Evolutionary conservation across 2,329 filamentous ascomycete genomes (phyloP), one percentile per base, ranked within the genome.

Genomic region (Graphiopsis chlorocephala): DNA sequence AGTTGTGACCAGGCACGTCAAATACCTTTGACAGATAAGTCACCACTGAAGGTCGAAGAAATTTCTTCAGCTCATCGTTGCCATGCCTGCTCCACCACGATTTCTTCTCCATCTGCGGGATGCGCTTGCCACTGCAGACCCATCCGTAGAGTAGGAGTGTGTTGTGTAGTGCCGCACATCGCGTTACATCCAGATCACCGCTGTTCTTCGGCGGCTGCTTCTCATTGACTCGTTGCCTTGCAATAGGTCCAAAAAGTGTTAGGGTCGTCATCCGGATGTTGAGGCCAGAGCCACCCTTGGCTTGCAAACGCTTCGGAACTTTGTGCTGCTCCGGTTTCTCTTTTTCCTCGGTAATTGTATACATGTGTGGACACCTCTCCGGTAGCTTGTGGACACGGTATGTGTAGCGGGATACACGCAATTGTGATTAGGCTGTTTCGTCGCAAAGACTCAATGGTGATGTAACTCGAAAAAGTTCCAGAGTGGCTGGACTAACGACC

Each of bases 131-230:
- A 45, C 72, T 72, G 58, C 69, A 72, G 23, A 75, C 68, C 74
- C 74, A 75, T 61, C 72, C 73, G 64, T 75, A 75, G n/a, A 75
- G 68, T n/a, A 72, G 65, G 23, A 75, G 66, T 12, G 72, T 73
- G 65, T 75, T 75, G 66, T 75, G 74, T 38, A 75, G 64, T 4
- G 73, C 72, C 20, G 73, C 73, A 65, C 73, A 75, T 55, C 74
- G 70, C 20, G 74, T 71, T 15, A 69, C 67, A 61, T 74, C 73
- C 15, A 75, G 63, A 31, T 74, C 72, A 31, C 67, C 65, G 20
- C 65, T 65, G 14, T 65, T 45, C 12, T 53, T 68, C 11, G 70
- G 66, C 14, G 73, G 72, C 28, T 68, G 66, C 31, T 68, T 67
- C 4, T 66, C 33, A 17, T 69, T 70, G n/a, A 75, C 72, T 38